Percentiles rank a stretch among this genome's conserved stretches.
These are phyloP conservation scores for Ustilago xerochloae DNA, from an alignment of 1,284 basidiomycete genomes.

Conservation along the genomic window DNA sequence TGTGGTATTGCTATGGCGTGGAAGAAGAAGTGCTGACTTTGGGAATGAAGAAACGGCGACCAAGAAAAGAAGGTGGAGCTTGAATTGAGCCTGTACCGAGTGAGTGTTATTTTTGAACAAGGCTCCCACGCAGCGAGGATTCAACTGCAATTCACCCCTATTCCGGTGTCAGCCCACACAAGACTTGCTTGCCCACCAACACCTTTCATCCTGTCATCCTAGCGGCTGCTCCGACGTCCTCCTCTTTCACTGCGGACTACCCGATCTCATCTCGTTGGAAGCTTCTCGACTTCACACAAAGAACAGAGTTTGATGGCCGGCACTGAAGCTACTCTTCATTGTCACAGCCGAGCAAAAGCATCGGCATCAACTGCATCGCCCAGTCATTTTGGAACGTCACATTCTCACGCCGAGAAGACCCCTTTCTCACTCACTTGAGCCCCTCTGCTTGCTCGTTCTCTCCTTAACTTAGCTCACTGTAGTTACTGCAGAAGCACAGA, in stretches of 20 bases:
- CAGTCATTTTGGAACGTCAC: not conserved
- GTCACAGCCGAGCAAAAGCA: not conserved
- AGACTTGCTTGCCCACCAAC: not conserved
- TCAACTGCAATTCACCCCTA: constrained; percentile 32
- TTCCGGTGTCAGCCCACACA: constrained; percentile 6
- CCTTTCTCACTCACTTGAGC: constrained; percentile 8
- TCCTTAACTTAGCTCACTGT: too few species aligned
- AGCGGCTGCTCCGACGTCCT: not conserved
- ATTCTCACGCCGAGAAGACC: not conserved
- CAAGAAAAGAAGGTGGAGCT: not conserved
- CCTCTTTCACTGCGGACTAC: not conserved
- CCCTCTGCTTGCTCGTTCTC: too few species aligned
- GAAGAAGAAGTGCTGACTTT: too few species aligned
- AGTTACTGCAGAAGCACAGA: not conserved
- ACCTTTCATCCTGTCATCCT: not conserved
- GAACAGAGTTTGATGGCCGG: not conserved
- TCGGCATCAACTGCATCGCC: not conserved
- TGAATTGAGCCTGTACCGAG: too few species aligned
- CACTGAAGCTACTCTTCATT: not conserved
- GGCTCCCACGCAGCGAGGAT: not conserved
- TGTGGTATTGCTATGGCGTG: too few species aligned
- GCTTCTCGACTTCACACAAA: not conserved
- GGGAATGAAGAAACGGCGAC: not conserved
- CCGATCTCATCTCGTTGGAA: not conserved
- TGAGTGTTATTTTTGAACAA: not conserved